Percentiles rank a stretch among this genome's conserved stretches.
phyloP scores from a whole-genome alignment of 2,329 filamentous ascomycete species.

The Aspergillus ochraceus region DNA sequence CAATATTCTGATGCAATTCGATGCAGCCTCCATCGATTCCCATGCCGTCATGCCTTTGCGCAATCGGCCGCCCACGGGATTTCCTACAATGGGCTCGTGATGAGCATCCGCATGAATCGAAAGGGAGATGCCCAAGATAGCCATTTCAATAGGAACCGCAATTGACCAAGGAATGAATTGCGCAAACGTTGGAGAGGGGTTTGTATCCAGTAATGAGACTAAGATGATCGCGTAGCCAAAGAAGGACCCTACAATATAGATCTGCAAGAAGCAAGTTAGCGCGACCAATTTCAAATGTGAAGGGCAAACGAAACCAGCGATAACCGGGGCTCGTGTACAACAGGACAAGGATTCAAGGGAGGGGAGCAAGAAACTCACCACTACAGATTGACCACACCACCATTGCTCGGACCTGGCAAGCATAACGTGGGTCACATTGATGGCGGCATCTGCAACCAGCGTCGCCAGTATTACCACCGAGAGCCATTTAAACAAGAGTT shows the following conservation, averaged over 20 bases:
- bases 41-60: slow-evolving; percentile 41
- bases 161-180: slow-evolving; percentile 79
- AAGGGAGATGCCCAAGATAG: slow-evolving; percentile 69
- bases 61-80: slow-evolving; percentile 46
- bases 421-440: slow-evolving; percentile 74
- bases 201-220: slow-evolving; percentile 82
- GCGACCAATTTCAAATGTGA: neutral
- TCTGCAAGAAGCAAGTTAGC: slow-evolving; percentile 50
- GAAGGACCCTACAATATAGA: slow-evolving; percentile 79
- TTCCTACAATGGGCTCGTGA: slow-evolving; percentile 59
- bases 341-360: neutral
- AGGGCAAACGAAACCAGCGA: neutral
- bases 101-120: slow-evolving; percentile 68
- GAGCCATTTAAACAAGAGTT: slow-evolving; percentile 73
- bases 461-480: slow-evolving; percentile 70
- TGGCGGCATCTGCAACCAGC: slow-evolving; percentile 72
- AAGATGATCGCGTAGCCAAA: slow-evolving; percentile 86
- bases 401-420: slow-evolving; percentile 63
- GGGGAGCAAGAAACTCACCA: slow-evolving; percentile 56
- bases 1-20: slow-evolving; percentile 68
- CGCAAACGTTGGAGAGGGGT: slow-evolving; percentile 74
- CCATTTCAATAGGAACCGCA: slow-evolving; percentile 69
- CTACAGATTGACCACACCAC: slow-evolving; percentile 79
- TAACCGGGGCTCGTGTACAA: neutral
- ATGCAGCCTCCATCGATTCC: slow-evolving; percentile 44